These are phyloP conservation scores for Trichoderma aggressivum DNA, from an alignment of 2,329 filamentous ascomycete genomes.

Conservation along the genomic window DNA sequence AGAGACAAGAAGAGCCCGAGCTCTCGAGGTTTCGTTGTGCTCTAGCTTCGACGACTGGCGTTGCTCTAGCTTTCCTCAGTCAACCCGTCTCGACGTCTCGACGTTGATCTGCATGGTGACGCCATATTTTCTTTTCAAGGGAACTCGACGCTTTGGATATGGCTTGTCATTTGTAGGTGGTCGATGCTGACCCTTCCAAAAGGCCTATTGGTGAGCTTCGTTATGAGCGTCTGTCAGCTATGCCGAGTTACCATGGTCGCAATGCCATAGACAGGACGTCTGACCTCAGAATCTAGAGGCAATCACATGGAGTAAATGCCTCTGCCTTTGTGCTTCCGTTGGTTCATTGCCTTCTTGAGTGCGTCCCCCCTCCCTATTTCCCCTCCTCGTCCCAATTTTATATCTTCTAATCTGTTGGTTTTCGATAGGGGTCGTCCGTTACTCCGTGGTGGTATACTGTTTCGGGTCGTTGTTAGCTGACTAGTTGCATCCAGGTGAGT, in stretches of 20 bases:
- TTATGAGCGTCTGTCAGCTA: not conserved
- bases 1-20: not conserved
- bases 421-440: not conserved
- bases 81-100: not conserved
- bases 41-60: not conserved
- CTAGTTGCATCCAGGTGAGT: not conserved
- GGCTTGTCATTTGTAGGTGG: not conserved
- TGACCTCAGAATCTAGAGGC: not conserved
- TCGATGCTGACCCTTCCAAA: not conserved
- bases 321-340: not conserved
- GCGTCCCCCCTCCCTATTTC: not conserved
- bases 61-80: not conserved
- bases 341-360: not conserved
- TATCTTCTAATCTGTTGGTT: not conserved
- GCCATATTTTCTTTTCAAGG: not conserved
- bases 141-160: not conserved
- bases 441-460: not conserved
- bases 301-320: not conserved
- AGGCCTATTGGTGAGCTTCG: not conserved
- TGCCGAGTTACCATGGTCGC: not conserved
- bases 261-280: not conserved
- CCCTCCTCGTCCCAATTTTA: not conserved
- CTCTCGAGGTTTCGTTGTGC: not conserved
- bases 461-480: not conserved
- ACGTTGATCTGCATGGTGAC: conserved; percentile 15